Percentiles rank a stretch among this genome's conserved stretches.
These are phyloP conservation scores for Hymenoscyphus infarciens DNA, from an alignment of 2,329 filamentous ascomycete genomes.

Conservation along the genomic window DNA sequence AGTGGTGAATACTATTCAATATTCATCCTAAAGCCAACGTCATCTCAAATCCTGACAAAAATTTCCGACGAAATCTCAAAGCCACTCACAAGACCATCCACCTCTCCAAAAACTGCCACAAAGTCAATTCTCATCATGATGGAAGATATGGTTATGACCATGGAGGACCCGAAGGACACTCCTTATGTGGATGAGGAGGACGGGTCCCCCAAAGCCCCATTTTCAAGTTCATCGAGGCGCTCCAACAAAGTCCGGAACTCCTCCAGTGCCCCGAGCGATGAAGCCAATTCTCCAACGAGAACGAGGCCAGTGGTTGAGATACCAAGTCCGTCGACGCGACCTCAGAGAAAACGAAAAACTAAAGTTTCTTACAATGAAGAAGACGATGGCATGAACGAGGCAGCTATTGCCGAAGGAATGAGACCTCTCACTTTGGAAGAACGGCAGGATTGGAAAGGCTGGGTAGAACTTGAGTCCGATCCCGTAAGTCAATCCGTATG, in stretches of 20 bases:
- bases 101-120: background rate
- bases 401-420: slow-evolving; percentile 33
- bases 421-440: slow-evolving; percentile 49
- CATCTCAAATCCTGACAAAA: background rate
- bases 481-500: slow-evolving; percentile 53
- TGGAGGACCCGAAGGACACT: background rate
- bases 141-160: background rate
- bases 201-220: background rate
- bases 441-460: slow-evolving; percentile 63
- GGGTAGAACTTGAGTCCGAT: slow-evolving; percentile 85
- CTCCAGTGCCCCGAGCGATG: background rate
- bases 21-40: background rate
- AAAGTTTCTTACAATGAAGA: background rate
- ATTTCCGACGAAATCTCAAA: background rate
- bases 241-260: background rate
- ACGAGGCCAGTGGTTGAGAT: background rate
- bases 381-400: slow-evolving; percentile 7
- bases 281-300: background rate
- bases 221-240: background rate
- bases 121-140: background rate
- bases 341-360: slow-evolving; percentile 4
- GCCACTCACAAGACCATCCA: background rate
- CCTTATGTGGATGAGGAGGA: background rate
- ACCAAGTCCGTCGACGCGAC: background rate
- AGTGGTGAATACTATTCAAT: background rate